Base-by-base conservation (phyloP, 768 basidiomycete genomes). In the Lactarius tabidus region DNA sequence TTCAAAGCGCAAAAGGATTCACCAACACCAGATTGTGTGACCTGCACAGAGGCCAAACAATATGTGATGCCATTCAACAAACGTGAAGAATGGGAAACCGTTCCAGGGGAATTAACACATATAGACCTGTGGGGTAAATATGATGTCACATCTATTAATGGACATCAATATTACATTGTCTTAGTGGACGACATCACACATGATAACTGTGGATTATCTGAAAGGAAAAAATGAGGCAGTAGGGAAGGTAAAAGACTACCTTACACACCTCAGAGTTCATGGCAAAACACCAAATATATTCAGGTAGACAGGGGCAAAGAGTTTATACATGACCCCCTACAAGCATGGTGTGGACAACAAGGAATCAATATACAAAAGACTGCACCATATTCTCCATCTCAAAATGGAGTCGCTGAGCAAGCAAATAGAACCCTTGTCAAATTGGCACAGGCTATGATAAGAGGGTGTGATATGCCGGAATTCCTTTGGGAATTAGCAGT, bases 81-180 rank as follows among this genome's bases (percentile, higher is more conserved):
- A n/a, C 0, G 7, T 7, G 10, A 1, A 20, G 39, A 8, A 1
- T 12, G 10, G 2, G 2, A 43, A 1, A n/a, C 41, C 0, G 41
- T 2, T 7, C 18, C 18, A 7, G 41, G 20, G 0, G 1, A 43
- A n/a, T 9, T 43, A 1, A 43, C 41, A 7, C 41, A 43, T 9
- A 9, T 10, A 8, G 41, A 43, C 10, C 5, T 43, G 10, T 45
- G 43, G n/a, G 43, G 43, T 1, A 23, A 45, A 45, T 23, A 12
- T 10, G 43, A 45, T 18, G 8, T n/a, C 2, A 23, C 9, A 9
- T 45, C 10, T 10, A 45, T 23, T 10, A n/a, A 45, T 4, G 43
- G 4, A 23, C n/a, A 45, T 5, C 43, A 45, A 23, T 23, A 45
- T 43, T 43, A 20, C n/a, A 1, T 45, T 20, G 18, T n/a, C 20